These are phyloP conservation scores for Spirogloea muscicola DNA, from an alignment of 139 green algal species.

Conservation along the genomic window DNA sequence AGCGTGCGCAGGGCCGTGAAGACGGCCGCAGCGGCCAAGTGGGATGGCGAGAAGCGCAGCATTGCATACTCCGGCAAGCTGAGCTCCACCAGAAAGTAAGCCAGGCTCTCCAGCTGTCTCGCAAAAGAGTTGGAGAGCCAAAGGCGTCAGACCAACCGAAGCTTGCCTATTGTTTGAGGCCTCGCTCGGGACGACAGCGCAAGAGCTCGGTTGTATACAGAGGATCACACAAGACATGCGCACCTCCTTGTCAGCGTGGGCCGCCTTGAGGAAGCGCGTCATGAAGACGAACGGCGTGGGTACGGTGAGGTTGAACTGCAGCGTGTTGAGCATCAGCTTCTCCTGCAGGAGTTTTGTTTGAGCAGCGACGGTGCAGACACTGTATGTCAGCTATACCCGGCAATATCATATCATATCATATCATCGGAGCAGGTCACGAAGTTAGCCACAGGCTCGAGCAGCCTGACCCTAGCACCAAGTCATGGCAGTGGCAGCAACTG, in stretches of 20 bases:
- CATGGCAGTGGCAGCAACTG: not conserved
- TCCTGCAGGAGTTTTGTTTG: too few relatives aligned
- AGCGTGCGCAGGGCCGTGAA: conserved; percentile 65
- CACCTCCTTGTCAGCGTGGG: conserved; percentile 42
- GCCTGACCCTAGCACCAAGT: not conserved
- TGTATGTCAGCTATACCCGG: not conserved
- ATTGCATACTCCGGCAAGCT: conserved; percentile 75
- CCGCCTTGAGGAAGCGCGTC: conserved; percentile 82
- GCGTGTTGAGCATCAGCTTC: conserved; percentile 89
- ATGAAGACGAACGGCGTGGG: conserved; percentile 84
- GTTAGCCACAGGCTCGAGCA: not conserved
- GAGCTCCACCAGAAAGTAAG: conserved; percentile 83
- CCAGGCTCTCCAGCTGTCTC: conserved; percentile 51
- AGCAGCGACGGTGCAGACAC: too few relatives aligned
- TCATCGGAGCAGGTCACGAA: not conserved
- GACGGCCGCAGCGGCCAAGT: conserved; percentile 71
- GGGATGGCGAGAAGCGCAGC: conserved; percentile 68
- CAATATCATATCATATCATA: too few relatives aligned
- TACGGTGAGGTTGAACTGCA: conserved; percentile 90
- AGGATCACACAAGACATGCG: not conserved
- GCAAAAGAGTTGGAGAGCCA: not conserved
- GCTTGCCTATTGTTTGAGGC: not conserved
- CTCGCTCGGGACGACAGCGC: not conserved
- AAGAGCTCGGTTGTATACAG: not conserved
- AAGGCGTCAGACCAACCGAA: not conserved